Evolutionary conservation across 2,329 filamentous ascomycete species (phyloP).

Genomic region (Daldinia sp.): DNA sequence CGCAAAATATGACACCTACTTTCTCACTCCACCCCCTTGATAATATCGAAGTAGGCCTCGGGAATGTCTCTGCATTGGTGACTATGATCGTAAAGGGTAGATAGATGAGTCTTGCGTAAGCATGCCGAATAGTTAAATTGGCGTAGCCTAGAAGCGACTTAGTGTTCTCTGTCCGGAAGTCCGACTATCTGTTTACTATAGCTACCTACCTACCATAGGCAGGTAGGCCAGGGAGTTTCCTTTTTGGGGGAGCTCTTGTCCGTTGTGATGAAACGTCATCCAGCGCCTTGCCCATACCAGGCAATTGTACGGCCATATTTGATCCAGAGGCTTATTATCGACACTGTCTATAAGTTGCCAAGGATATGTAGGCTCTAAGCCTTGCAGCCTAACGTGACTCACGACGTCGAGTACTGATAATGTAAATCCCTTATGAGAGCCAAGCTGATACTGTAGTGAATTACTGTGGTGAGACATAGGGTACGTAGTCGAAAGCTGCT

Average conservation of each 20-base stretch:
- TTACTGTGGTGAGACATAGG: conserved; percentile 19
- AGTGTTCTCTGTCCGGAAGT: conserved; percentile 22
- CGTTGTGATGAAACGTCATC: conserved; percentile 8
- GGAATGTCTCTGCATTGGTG: background rate
- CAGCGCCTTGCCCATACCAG: background rate
- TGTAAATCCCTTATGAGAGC: conserved; percentile 9
- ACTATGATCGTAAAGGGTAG: background rate
- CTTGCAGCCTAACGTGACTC: conserved; percentile 16
- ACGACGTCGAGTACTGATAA: conserved; percentile 19
- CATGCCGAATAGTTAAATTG: background rate
- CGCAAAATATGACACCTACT: background rate
- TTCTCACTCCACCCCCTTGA: background rate
- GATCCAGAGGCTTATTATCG: background rate
- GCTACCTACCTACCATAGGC: too few relatives aligned
- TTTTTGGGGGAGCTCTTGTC: conserved; percentile 8
- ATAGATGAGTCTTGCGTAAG: background rate
- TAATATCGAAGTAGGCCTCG: conserved; percentile 5
- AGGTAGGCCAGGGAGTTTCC: background rate
- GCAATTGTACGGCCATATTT: conserved; percentile 4
- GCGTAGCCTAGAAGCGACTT: background rate
- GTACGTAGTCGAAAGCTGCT: conserved; percentile 11
- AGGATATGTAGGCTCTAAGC: conserved; percentile 14
- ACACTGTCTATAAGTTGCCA: conserved; percentile 2
- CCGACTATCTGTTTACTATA: conserved; percentile 14
- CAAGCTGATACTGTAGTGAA: conserved; percentile 7